These are phyloP conservation scores for Coleophoma crateriformis DNA, from an alignment of 2,329 filamentous ascomycete genomes.

Conservation along the genomic window DNA sequence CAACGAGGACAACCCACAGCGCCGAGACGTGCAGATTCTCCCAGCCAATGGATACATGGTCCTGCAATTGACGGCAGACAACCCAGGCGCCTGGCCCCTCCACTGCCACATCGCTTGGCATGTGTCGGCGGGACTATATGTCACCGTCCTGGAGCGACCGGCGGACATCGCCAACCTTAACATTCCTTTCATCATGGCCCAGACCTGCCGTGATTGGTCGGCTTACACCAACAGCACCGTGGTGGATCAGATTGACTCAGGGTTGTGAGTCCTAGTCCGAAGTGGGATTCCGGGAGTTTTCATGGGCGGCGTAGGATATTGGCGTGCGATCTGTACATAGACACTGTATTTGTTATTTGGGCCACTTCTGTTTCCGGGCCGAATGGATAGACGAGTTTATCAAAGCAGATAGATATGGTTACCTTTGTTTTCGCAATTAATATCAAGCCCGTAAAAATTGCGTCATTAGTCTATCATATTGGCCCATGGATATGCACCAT, in stretches of 20 bases:
- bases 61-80: constrained; percentile 40
- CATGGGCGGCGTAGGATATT: background rate
- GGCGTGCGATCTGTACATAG: background rate
- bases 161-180: constrained; percentile 32
- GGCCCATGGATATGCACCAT: no score
- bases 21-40: constrained; percentile 45
- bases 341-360: no score
- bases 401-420: no score
- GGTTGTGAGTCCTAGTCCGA: background rate
- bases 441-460: no score
- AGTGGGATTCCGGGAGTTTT: no score
- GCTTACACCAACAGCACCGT: constrained; percentile 40
- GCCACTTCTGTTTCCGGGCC: no score
- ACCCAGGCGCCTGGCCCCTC: constrained; percentile 47
- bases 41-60: constrained; percentile 34
- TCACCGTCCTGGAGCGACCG: constrained; percentile 29
- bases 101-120: constrained; percentile 46
- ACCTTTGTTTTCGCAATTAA: no score
- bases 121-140: constrained; percentile 32
- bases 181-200: constrained; percentile 45
- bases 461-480: no score
- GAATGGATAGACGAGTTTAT: no score
- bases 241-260: constrained; percentile 39
- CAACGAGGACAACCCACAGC: constrained; percentile 41
- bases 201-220: constrained; percentile 49